Base-by-base conservation (phyloP, 768 basidiomycete species). In the Daedalea quercina region DNA sequence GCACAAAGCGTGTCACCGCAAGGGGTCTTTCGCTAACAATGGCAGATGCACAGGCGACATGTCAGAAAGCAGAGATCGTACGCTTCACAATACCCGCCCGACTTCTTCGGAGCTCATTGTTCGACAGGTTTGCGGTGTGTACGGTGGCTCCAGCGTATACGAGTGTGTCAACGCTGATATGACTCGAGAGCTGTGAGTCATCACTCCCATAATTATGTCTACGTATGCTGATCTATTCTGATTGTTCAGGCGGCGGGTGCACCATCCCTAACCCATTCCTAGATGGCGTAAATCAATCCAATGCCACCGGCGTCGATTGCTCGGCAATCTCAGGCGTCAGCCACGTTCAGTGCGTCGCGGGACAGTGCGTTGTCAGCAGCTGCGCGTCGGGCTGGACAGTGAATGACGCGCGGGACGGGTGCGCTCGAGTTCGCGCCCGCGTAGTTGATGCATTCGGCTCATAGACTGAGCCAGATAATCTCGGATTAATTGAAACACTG, bases 211-310 rank as follows among this genome's bases (percentile, higher is more conserved):
- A 15, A 15, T 20, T 45, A 3, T 45, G 9, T 22, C 42, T 11
- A 13, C 42, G 9, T 22, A 20, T 45, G 17, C 41, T 22, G 17
- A 45, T 22, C 3, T 23, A 31, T 3, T 31, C 46, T 3, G 28
- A 11, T 31, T 28, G 4, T 22, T 33, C 46, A 47, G 46, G 46
- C 28, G 46, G 46, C 12, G 46, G 46, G 12, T 47, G 46, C 46
- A 47, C 25, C 9, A n/a, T 47, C 4, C 46, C 19, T 24, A 47
- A 47, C 28, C 46, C 46, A n/a, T 47, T 47, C 46, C 11, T 47
- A 11, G 4, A 4, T 11, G 28, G 28, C 28, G 28, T 31, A 31
- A 11, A 11, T 11, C 6, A 6, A 31, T 4, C 28, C 3, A 15
- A 23, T 3, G 17, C 46, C 9, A 17, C 17, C 4, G 46, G 46